Conservation (phyloP, 352 stramenopile genomes). For the Globisporangium sylvaticum region DNA sequence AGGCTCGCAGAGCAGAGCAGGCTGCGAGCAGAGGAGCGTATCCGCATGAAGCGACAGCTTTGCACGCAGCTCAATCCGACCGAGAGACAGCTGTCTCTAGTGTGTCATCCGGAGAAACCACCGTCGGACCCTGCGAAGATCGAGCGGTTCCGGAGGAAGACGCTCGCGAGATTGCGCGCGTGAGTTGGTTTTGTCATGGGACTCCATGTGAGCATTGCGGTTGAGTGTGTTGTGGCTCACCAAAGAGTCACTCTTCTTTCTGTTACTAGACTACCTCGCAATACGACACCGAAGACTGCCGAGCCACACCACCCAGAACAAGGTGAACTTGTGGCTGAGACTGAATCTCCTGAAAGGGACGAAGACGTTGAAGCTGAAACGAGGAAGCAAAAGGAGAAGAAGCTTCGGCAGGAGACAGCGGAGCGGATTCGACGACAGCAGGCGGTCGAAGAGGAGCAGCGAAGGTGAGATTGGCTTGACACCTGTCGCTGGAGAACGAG, state of each 20-base stretch:
- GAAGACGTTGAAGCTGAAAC: slow-evolving; percentile 23
- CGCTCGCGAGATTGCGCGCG: slow-evolving; percentile 11
- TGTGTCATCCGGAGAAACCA: slow-evolving; percentile 6
- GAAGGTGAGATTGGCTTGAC: no score
- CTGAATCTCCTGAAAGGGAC: slow-evolving; percentile 6
- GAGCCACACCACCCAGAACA: neutral
- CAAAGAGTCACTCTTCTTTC: neutral
- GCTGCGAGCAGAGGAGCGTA: slow-evolving; percentile 38
- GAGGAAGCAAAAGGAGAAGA: slow-evolving; percentile 34
- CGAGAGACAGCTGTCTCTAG: neutral
- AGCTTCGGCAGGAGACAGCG: slow-evolving; percentile 44
- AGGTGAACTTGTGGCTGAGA: neutral
- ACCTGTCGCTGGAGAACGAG: no score
- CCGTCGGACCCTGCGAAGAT: slow-evolving; percentile 8
- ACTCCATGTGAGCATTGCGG: neutral
- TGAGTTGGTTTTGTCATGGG: neutral
- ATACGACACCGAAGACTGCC: neutral
- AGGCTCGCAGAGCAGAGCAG: slow-evolving; percentile 34
- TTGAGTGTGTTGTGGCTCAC: neutral
- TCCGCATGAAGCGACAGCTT: slow-evolving; percentile 28
- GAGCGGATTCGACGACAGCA: slow-evolving; percentile 41
- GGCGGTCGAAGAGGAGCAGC: slow-evolving; percentile 35
- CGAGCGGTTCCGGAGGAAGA: slow-evolving; percentile 16
- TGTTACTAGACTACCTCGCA: neutral
- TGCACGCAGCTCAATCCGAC: slow-evolving; percentile 6